A percentile compares a stretch with the other conserved stretches of the same genome.
phyloP scores from a whole-genome alignment of 352 stramenopile genomes.

The Lagenidium sp. region DNA sequence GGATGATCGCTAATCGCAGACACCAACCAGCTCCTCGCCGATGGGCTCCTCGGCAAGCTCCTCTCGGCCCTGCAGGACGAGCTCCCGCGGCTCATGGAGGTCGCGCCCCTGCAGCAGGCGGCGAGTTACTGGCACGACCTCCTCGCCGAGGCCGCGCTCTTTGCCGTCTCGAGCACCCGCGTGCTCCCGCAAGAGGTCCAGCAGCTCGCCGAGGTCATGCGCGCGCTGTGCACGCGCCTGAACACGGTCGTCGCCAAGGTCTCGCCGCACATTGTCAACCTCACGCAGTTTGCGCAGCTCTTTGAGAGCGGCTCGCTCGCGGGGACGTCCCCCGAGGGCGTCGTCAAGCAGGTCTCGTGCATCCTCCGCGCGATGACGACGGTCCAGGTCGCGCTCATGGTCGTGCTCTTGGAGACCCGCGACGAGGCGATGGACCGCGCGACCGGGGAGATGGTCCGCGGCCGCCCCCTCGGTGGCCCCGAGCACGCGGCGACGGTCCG shows the following conservation, averaged over 20 bases:
- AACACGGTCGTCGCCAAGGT: constrained; percentile 57
- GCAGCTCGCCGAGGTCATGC: constrained; percentile 35
- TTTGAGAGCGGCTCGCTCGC: constrained; percentile 58
- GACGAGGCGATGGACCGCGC: constrained; percentile 51
- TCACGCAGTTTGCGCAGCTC: constrained; percentile 63
- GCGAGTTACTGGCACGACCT: constrained; percentile 75
- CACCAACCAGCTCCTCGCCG: constrained; percentile 54
- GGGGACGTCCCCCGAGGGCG: constrained; percentile 48
- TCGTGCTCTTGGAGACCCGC: constrained; percentile 47
- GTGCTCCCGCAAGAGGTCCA: constrained; percentile 43
- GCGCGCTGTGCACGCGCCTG: constrained; percentile 46
- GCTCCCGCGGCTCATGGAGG: constrained; percentile 42
- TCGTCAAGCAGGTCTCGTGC: constrained; percentile 65
- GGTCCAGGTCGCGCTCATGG: constrained; percentile 55
- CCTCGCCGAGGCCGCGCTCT: constrained; percentile 56
- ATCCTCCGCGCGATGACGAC: constrained; percentile 70
- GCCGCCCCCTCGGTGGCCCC: constrained; percentile 23
- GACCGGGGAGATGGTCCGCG: constrained; percentile 35
- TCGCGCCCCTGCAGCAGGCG: constrained; percentile 47
- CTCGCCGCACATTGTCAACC: constrained; percentile 75
- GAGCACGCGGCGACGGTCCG: constrained; percentile 44
- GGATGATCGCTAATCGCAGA: constrained; percentile 8
- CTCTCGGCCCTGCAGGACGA: constrained; percentile 31
- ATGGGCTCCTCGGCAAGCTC: constrained; percentile 45
- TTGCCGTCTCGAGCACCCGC: constrained; percentile 44